A percentile compares a stretch with the other conserved stretches of the same genome.
Evolutionary conservation across 805 yeast species (phyloP).

Genomic region (Myxozyma monticola): DNA sequence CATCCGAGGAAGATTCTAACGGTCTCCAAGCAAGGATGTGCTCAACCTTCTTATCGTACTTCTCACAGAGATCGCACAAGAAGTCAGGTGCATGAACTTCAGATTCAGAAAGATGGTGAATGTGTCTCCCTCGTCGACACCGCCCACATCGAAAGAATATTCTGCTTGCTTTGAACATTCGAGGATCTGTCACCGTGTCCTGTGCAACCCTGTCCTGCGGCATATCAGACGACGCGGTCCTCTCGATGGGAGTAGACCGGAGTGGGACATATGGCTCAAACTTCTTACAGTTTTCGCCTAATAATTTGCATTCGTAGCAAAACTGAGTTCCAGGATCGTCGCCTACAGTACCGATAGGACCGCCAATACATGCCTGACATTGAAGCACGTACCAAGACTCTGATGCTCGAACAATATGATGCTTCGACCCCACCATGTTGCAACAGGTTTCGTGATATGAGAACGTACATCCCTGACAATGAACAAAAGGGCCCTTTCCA

Average conservation of each 20-base stretch:
- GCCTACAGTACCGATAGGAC: background rate
- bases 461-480: slow-evolving; percentile 28
- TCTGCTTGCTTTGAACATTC: slow-evolving; percentile 7
- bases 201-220: background rate
- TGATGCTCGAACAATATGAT: background rate
- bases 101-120: slow-evolving; percentile 4
- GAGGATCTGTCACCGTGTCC: background rate
- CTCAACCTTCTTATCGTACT: slow-evolving; percentile 6
- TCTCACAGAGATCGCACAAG: slow-evolving; percentile 13
- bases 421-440: background rate
- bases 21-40: slow-evolving; percentile 26
- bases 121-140: slow-evolving; percentile 19
- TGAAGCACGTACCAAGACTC: slow-evolving; percentile 11
- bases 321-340: slow-evolving; percentile 9
- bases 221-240: background rate
- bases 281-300: slow-evolving; percentile 6
- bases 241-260: background rate
- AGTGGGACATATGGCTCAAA: slow-evolving; percentile 2
- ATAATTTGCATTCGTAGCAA: slow-evolving; percentile 9
- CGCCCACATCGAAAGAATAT: slow-evolving; percentile 23
- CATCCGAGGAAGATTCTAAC: background rate
- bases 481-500: slow-evolving; percentile 8
- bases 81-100: background rate
- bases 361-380: slow-evolving; percentile 13
- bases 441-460: slow-evolving; percentile 17